phyloP scores from a whole-genome alignment of 1,284 basidiomycete species.

The Amylostereum areolatum region DNA sequence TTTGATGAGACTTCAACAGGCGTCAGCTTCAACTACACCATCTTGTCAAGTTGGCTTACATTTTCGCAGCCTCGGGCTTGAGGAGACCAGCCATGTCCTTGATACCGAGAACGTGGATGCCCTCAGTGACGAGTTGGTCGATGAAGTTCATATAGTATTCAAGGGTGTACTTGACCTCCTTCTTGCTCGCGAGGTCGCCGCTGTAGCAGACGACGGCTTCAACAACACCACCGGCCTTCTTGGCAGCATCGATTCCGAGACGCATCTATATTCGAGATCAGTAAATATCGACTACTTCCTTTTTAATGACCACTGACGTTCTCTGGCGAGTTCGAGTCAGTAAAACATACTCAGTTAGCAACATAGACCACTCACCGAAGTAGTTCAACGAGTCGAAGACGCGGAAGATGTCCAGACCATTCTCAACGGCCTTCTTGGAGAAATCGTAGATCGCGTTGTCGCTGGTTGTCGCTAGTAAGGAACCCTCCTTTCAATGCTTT shows the following conservation, averaged over 20 bases:
- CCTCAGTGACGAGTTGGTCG: slow-evolving; percentile 89
- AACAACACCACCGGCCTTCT: slow-evolving; percentile 98
- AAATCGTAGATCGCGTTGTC: slow-evolving; percentile 99
- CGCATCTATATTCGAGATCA: slow-evolving; percentile 57
- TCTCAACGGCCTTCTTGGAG: slow-evolving; percentile 97
- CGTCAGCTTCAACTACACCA: too few species aligned
- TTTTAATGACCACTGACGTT: neutral
- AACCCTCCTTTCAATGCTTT: neutral
- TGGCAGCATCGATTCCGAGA: slow-evolving; percentile 97
- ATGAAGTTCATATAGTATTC: slow-evolving; percentile 98
- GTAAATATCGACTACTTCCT: neutral
- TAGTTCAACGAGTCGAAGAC: slow-evolving; percentile 99
- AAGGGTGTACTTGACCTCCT: slow-evolving; percentile 97
- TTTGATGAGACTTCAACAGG: slow-evolving; percentile 57
- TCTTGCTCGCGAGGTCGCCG: slow-evolving; percentile 93
- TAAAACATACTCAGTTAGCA: slow-evolving; percentile 1
- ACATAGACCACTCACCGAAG: slow-evolving; percentile 58
- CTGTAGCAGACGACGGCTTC: slow-evolving; percentile 99
- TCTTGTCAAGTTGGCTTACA: slow-evolving; percentile 42
- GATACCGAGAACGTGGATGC: slow-evolving; percentile 96
- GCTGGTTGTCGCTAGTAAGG: slow-evolving; percentile 28
- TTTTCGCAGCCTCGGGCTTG: slow-evolving; percentile 89
- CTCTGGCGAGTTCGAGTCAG: neutral
- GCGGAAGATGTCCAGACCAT: slow-evolving; percentile 99
- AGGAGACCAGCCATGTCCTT: slow-evolving; percentile 99